phyloP scores from a whole-genome alignment of 169 alveolate species.

The Plasmodium fragile region DNA sequence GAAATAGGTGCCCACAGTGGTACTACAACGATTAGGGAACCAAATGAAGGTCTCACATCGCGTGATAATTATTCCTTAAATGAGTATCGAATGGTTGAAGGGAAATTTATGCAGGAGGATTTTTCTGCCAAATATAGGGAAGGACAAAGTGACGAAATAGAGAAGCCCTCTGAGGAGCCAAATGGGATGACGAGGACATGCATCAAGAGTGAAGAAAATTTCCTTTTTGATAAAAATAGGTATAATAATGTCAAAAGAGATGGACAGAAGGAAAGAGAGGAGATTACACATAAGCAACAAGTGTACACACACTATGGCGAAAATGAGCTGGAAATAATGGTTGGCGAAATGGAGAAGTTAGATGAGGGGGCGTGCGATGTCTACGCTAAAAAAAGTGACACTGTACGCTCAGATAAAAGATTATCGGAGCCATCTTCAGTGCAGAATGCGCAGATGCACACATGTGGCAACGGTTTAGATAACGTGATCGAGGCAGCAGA shows the following conservation, averaged over 20 bases:
- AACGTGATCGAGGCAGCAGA: background rate
- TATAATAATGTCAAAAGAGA: background rate
- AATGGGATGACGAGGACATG: background rate
- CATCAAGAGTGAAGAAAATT: background rate
- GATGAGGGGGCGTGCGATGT: background rate
- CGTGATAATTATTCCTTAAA: background rate
- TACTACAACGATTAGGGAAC: background rate
- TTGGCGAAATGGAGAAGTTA: background rate
- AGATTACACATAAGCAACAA: background rate
- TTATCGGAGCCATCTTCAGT: background rate
- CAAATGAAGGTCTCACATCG: background rate
- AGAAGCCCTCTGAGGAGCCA: background rate
- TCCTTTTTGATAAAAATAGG: background rate
- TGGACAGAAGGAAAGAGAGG: background rate
- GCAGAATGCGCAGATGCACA: background rate
- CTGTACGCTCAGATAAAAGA: background rate
- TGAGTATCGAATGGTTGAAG: background rate
- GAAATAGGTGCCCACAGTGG: background rate
- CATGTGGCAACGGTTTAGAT: background rate
- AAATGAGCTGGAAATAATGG: background rate
- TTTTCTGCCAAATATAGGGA: background rate
- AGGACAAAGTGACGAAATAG: background rate
- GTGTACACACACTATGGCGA: background rate
- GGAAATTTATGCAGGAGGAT: background rate
- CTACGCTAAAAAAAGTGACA: conserved; percentile 3